Conservation (phyloP, 805 yeast genomes). For the Teunomyces kruisii region DNA sequence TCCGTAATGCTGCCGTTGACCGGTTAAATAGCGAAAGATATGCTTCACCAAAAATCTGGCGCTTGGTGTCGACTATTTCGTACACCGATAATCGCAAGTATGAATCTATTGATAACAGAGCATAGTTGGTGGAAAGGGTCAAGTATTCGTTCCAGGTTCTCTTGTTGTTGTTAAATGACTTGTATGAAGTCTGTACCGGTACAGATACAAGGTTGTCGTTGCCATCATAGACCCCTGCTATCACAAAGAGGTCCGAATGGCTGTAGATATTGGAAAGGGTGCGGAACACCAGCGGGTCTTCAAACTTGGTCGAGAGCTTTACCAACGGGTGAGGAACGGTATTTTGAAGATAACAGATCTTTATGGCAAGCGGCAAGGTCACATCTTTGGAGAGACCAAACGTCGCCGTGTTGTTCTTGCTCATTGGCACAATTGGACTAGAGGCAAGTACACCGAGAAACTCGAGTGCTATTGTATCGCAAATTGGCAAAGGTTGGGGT, state of each 20-base stretch:
- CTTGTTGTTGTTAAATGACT: slow-evolving; percentile 29
- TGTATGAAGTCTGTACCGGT: slow-evolving; percentile 37
- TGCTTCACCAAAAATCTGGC: slow-evolving; percentile 59
- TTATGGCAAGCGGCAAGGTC: slow-evolving; percentile 30
- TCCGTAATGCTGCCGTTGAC: slow-evolving; percentile 54
- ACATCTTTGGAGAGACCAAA: slow-evolving; percentile 43
- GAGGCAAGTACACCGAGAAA: not conserved
- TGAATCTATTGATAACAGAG: slow-evolving; percentile 67
- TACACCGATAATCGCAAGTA: slow-evolving; percentile 61
- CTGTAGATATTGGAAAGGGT: slow-evolving; percentile 27
- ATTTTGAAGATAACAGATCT: slow-evolving; percentile 31
- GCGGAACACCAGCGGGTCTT: slow-evolving; percentile 35
- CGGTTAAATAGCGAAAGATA: slow-evolving; percentile 58
- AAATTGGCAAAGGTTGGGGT: not conserved
- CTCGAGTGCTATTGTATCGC: not conserved
- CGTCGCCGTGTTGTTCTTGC: slow-evolving; percentile 24
- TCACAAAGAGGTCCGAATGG: slow-evolving; percentile 37
- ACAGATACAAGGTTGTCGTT: slow-evolving; percentile 26
- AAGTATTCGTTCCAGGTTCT: slow-evolving; percentile 74
- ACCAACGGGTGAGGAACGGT: slow-evolving; percentile 15
- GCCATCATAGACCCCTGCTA: slow-evolving; percentile 32
- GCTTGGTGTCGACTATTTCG: slow-evolving; percentile 61
- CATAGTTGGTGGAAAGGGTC: slow-evolving; percentile 66
- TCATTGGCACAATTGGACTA: slow-evolving; percentile 7
- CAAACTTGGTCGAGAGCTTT: slow-evolving; percentile 32